Base-by-base conservation (phyloP, 2,329 filamentous ascomycete species). In the Fusarium dimerum region DNA sequence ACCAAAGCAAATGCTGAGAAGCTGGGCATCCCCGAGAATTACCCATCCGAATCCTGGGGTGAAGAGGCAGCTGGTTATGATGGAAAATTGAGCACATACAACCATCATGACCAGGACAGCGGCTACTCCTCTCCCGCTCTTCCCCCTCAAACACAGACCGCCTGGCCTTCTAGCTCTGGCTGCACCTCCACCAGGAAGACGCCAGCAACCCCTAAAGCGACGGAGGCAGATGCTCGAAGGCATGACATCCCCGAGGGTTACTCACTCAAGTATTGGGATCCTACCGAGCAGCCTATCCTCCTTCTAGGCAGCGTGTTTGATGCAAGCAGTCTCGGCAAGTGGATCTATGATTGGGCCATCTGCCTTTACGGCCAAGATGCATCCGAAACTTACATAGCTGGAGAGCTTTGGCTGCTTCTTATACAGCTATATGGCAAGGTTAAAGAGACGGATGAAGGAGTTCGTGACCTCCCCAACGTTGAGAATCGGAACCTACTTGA, bases 331-430 rank as follows among this genome's bases (percentile, higher is more conserved):
- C 82, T 99, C 30, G 94, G 94, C 67, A 97, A 97, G 76, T 99
- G 94, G 94, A 95, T 99, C 68, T 99, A 96, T 74, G 94, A 97
- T 80, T 99, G 94, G 94, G 97, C 94, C 16, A 90, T 97, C 59
- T 96, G 90, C 77, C 87, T 88, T 70, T 87, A 95, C 62, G 90
- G 90, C 38, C 84, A 91, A 13, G 83, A 84, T 40, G 91, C 89
- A 11, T 90, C 92, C 46, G 90, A 97, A 67, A 85, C 92, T 48
- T 92, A 97, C 61, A 87, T 96, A 73, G 92, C 94, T 3, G 94
- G 93, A 62, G 92, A 97, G 67, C 81, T 99, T 49, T 99, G 94
- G 94, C 82, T 97, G 20, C 81, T 97, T 45, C 83, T 97, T 53
- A 97, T 97, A 71, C 90, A 97, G 73, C 81, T 97, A 43, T 89